Conservation (phyloP, 1,284 basidiomycete genomes). For the Pseudomicrostroma phylloplanum region DNA sequence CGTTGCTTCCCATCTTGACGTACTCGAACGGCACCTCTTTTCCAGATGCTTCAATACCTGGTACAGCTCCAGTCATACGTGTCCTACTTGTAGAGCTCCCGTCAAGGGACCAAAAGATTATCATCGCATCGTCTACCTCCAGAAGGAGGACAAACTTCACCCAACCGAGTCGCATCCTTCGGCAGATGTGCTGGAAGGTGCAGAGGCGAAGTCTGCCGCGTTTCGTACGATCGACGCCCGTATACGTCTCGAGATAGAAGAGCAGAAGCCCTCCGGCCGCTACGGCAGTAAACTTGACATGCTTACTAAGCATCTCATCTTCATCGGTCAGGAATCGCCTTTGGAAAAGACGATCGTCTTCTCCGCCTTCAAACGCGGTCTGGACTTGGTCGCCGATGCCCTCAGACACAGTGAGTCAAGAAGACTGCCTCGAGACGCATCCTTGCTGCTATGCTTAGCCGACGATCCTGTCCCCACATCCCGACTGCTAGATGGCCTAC, state of each 20-base stretch:
- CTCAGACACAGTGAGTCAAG: constrained; percentile 20
- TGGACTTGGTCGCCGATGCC: constrained; percentile 39
- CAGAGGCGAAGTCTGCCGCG: neutral
- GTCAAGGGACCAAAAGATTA: constrained; percentile 23
- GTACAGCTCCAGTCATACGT: constrained; percentile 28
- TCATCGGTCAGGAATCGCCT: constrained; percentile 17
- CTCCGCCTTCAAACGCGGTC: constrained; percentile 41
- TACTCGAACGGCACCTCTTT: too few relatives aligned
- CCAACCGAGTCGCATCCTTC: too few relatives aligned
- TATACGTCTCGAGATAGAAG: constrained; percentile 14
- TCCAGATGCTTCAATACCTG: constrained; percentile 40
- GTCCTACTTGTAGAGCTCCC: constrained; percentile 7
- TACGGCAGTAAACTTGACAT: constrained; percentile 45
- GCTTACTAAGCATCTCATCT: constrained; percentile 27
- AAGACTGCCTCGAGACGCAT: too few relatives aligned
- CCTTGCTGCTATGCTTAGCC: too few relatives aligned
- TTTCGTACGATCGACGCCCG: too few relatives aligned
- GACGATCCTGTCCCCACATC: too few relatives aligned
- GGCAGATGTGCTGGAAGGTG: neutral
- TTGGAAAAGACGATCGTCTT: constrained; percentile 45
- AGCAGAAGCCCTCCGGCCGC: constrained; percentile 23
- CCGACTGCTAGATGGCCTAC: constrained; percentile 19
- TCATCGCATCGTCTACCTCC: constrained; percentile 38
- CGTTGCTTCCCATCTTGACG: too few relatives aligned
- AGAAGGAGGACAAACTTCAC: neutral